A percentile compares a stretch with the other conserved stretches of the same genome.
Conservation (phyloP, 169 alveolate species). For the Perkinsus marinus region DNA sequence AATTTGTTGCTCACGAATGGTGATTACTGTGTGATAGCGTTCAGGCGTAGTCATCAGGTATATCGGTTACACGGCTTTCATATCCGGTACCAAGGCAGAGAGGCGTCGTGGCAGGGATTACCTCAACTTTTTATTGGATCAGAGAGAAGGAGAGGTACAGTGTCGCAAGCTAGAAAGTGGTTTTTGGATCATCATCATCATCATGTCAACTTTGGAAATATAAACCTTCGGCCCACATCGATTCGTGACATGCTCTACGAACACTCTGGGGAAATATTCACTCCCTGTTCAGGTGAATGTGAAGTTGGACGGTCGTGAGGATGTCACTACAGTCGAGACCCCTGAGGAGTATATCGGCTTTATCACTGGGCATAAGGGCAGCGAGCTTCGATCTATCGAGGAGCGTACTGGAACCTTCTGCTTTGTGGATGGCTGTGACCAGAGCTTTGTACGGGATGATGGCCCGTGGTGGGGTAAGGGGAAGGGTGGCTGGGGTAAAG, state of each 20-base stretch:
- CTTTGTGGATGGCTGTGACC: conserved; percentile 13
- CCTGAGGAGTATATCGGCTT: conserved; percentile 28
- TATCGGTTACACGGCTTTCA: conserved; percentile 22
- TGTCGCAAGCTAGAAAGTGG: background rate
- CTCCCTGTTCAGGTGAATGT: background rate
- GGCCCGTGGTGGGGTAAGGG: background rate
- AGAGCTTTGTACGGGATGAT: background rate
- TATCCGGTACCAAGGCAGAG: conserved; percentile 18
- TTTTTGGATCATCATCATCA: no score
- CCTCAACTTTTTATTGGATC: conserved; percentile 20
- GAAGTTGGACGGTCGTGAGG: conserved; percentile 12
- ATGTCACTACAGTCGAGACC: conserved; percentile 26
- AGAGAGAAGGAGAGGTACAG: background rate
- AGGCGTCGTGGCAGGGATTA: conserved; percentile 26
- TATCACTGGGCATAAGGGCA: conserved; percentile 26
- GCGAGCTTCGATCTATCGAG: conserved; percentile 22
- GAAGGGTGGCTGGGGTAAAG: background rate
- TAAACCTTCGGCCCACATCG: no score
- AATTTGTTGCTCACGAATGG: background rate
- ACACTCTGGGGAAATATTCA: no score
- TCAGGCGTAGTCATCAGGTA: background rate
- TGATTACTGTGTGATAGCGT: background rate
- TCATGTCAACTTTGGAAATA: no score
- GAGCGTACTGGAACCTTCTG: conserved; percentile 28
- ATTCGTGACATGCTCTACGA: no score